A percentile compares a stretch with the other conserved stretches of the same genome.
Evolutionary conservation across 2,329 filamentous ascomycete genomes (phyloP).

Genomic region (Graphium sp.): DNA sequence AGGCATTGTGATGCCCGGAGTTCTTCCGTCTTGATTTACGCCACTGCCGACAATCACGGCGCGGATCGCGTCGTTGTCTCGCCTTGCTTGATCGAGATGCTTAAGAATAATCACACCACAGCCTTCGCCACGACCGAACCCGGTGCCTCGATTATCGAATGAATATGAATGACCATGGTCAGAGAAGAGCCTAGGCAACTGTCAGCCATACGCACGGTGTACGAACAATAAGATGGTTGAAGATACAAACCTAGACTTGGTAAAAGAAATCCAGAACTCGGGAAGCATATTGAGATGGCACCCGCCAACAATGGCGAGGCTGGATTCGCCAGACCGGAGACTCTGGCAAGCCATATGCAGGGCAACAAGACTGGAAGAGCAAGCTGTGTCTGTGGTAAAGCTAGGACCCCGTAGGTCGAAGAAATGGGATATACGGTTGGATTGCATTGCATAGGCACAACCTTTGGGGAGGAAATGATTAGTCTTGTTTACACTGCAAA

Average conservation of each 20-base stretch:
- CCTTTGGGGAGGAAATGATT: slow-evolving; percentile 15
- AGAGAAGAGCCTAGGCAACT: slow-evolving; percentile 17
- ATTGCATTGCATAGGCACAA: slow-evolving; percentile 31
- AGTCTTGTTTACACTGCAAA: too few species aligned
- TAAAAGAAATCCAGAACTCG: slow-evolving; percentile 27
- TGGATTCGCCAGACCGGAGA: slow-evolving; percentile 26
- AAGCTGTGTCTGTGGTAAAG: slow-evolving; percentile 33
- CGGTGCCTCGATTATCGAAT: slow-evolving; percentile 15
- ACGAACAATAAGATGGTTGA: neutral
- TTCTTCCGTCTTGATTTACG: slow-evolving; percentile 38
- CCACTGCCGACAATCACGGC: slow-evolving; percentile 32
- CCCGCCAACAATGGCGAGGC: slow-evolving; percentile 26
- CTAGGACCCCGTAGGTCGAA: slow-evolving; percentile 36
- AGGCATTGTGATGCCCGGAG: slow-evolving; percentile 38
- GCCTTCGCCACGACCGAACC: slow-evolving; percentile 46
- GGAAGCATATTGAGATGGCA: slow-evolving; percentile 29
- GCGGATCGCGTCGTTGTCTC: slow-evolving; percentile 35
- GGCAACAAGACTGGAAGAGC: slow-evolving; percentile 31
- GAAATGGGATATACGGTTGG: slow-evolving; percentile 36
- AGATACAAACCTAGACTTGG: slow-evolving; percentile 22
- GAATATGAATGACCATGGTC: slow-evolving; percentile 32
- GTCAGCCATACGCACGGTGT: too few species aligned
- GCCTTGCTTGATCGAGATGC: slow-evolving; percentile 33
- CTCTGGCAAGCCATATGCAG: slow-evolving; percentile 32
- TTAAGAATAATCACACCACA: slow-evolving; percentile 38